phyloP scores from a whole-genome alignment of 306 rosid species.

The Vigna nakashimae region DNA sequence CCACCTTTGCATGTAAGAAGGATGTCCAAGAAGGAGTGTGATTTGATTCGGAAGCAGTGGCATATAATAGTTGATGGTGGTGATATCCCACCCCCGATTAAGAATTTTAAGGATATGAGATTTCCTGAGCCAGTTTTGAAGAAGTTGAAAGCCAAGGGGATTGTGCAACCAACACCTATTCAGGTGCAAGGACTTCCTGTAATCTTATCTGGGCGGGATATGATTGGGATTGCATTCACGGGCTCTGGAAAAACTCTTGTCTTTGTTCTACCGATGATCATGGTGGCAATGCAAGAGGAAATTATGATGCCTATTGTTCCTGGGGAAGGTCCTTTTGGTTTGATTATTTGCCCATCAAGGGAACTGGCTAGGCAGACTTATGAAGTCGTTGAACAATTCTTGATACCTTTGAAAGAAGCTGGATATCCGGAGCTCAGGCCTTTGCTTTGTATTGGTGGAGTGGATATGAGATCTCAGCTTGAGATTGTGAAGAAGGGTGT shows the following conservation, averaged over 20 bases:
- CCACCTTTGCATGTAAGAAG: conserved; percentile 81
- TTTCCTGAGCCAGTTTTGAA: conserved; percentile 88
- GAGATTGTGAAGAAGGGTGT: conserved; percentile 91
- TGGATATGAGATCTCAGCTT: conserved; percentile 86
- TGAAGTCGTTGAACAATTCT: conserved; percentile 84
- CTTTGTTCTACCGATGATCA: conserved; percentile 92
- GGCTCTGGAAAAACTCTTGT: conserved; percentile 93
- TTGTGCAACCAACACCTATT: conserved; percentile 95
- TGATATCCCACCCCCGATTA: conserved; percentile 78
- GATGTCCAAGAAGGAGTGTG: conserved; percentile 69
- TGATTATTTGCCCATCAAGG: conserved; percentile 87
- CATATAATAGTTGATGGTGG: conserved; percentile 90
- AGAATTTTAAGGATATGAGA: conserved; percentile 90
- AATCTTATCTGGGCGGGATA: conserved; percentile 83
- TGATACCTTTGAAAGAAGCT: conserved; percentile 80
- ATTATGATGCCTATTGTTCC: conserved; percentile 91
- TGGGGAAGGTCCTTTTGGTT: conserved; percentile 92
- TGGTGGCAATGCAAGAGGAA: conserved; percentile 93
- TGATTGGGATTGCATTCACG: conserved; percentile 96
- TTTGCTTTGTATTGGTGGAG: conserved; percentile 94
- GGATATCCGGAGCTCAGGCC: conserved; percentile 93
- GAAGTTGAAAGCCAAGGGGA: conserved; percentile 79
- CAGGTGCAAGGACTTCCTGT: conserved; percentile 99
- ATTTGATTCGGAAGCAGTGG: conserved; percentile 86
- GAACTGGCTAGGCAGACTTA: conserved; percentile 96